Base-by-base conservation (phyloP, 305 asterid species). In the Fraxinus xanthoxyloides region DNA sequence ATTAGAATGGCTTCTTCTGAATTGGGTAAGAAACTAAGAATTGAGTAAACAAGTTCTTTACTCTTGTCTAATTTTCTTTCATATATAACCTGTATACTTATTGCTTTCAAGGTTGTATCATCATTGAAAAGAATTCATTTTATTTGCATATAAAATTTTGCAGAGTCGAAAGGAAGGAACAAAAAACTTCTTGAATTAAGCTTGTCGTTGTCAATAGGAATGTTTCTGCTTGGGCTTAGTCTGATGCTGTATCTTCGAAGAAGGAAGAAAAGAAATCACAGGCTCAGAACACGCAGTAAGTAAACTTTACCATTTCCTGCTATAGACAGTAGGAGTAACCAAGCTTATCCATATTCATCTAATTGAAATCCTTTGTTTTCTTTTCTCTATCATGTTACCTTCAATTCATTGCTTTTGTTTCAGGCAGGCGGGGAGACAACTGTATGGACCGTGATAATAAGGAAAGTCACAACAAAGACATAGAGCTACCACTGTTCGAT, bases 401-500 rank as follows among this genome's bases (percentile, higher is more conserved):
- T 12, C 67, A 56, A 56, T 56, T 17, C 63, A 19, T 56, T n/a
- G 0, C 9, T 56, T 19, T 0, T 56, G 67, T 56, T 56, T 56
- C 67, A 56, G 67, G 67, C 24, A n/a, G 19, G 23, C 23, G 17
- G 24, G 63, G 8, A 15, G 23, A 54, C 8, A 5, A 54, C 63
- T 54, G 6, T n/a, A 54, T n/a, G 21, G 24, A 56, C 3, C 3
- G 1, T 19, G 26, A 56, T n/a, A 70, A 74, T 70, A 65, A 77
- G 34, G 79, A 31, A 46, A 31, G 6, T 51, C 51, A 5, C 19
- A 73, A 77, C 65, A 84, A 87, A 43, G 88, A 86, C 12, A 13
- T 79, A 43, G 90, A 86, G 74, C 82, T 90, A 80, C 84, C 80
- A 38, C 90, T 76, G 38, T 89, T 85, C 51, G 46, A 51, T 4